Base-by-base conservation (phyloP, 805 yeast genomes). In the Kodamaea hsintzibuensis region DNA sequence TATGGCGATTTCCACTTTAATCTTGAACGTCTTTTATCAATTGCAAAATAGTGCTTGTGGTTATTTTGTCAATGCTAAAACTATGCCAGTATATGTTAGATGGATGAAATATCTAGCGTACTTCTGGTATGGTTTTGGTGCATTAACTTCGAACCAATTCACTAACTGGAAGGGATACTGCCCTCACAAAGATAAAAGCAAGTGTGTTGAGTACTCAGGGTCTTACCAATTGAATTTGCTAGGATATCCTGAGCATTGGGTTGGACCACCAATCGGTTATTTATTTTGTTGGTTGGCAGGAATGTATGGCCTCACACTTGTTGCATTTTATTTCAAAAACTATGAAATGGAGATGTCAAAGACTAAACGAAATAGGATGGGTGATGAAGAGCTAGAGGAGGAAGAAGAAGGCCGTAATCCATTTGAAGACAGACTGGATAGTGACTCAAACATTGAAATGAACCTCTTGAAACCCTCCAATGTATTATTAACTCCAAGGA, bases 11-110 rank as follows among this genome's bases (percentile, higher is more conserved):
- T 61, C 68, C 19, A 49, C 62, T 16, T 53, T 66, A 55, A 47
- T 58, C 14, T 43, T 57, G 22, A 66, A 63, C 42, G 51, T 55
- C 30, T 57, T 63, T 42, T 66, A 66, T 54, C 70, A 66, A 52
- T 48, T 66, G n/a, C 70, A 66, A 44, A 66, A 66, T 49, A 61
- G 62, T 22, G 70, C 69, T 3, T 64, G 68, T 52, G 70, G 70
- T 1, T 66, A 61, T 52, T 66, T 66, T 48, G 68, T 64, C 39
- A 66, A 66, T 40, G 63, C 70, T 1, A 50, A 59, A 2, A 57
- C 63, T 6, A 64, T 65, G 67, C 70, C 70, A 1, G 69, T 66
- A 2, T 66, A 66, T 48, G 70, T 66, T 3, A 56, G 69, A 10
- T 66, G 70, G 70, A 57, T 60, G 17, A 66, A 66, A 51, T 66